A percentile compares a stretch with the other conserved stretches of the same genome.
Conservation (phyloP, 495 filamentous ascomycete species). For the Penicillium robsamsonii region DNA sequence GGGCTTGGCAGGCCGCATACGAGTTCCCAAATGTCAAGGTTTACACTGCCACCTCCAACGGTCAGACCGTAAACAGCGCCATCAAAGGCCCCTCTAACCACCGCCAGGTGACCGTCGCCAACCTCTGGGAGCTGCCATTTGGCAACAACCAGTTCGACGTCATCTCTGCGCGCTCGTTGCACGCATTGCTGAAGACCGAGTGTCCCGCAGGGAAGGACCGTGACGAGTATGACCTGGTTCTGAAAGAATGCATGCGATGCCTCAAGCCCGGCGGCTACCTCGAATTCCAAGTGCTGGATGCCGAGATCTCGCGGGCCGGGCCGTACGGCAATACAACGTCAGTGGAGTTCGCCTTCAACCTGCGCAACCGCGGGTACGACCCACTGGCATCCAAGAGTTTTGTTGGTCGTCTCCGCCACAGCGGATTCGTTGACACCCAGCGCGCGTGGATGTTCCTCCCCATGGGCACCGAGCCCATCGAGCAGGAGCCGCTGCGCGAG, state of each 20-base stretch:
- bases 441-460: conserved; percentile 89
- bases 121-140: conserved; percentile 81
- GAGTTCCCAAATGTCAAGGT: conserved; percentile 81
- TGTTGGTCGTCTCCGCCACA: conserved; percentile 66
- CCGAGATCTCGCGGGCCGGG: conserved; percentile 81
- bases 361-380: conserved; percentile 86
- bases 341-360: conserved; percentile 84
- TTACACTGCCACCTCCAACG: conserved; percentile 78
- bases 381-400: conserved; percentile 76
- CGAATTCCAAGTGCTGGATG: conserved; percentile 86
- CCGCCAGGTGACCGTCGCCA: conserved; percentile 68
- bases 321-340: conserved; percentile 72
- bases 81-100: conserved; percentile 86
- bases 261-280: conserved; percentile 91
- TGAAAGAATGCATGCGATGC: conserved; percentile 82
- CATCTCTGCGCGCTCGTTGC: conserved; percentile 85
- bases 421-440: conserved; percentile 75
- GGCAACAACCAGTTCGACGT: conserved; percentile 86
- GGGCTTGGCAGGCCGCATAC: conserved; percentile 89
- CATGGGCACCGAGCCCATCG: conserved; percentile 64
- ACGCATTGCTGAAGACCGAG: conserved; percentile 71
- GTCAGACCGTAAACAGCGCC: conserved; percentile 62
- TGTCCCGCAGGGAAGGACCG: conserved; percentile 48
- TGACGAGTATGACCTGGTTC: conserved; percentile 86
- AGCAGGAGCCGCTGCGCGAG: conserved; percentile 43